Percentiles rank a stretch among this genome's conserved stretches.
Conservation (phyloP, 1,139 yeast genomes). For the Protomyces pachydermus region DNA sequence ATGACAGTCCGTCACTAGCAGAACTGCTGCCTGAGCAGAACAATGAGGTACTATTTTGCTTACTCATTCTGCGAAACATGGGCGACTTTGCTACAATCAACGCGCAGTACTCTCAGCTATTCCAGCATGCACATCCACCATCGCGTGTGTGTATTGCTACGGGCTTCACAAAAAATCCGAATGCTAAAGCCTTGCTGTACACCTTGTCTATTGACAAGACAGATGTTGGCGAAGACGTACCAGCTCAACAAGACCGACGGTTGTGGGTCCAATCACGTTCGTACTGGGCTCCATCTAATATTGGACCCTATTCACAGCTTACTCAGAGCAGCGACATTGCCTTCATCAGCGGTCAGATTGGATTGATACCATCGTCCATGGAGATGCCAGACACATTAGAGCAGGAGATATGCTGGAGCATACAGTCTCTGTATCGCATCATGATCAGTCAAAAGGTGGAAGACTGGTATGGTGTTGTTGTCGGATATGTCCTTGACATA, state of each 20-base stretch:
- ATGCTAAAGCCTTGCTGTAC: background rate
- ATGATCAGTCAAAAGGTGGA: background rate
- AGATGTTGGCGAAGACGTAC: conserved; percentile 39
- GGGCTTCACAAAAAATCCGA: conserved; percentile 40
- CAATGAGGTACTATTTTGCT: conserved; percentile 51
- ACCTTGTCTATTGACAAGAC: conserved; percentile 31
- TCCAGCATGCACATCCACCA: conserved; percentile 64
- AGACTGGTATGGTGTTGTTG: conserved; percentile 1
- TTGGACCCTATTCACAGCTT: conserved; percentile 94
- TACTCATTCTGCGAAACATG: conserved; percentile 64
- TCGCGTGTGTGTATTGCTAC: conserved; percentile 81
- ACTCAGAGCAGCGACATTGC: conserved; percentile 51
- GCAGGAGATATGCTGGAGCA: conserved; percentile 14
- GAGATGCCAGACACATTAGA: conserved; percentile 33
- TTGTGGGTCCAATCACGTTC: conserved; percentile 87
- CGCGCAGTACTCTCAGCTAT: conserved; percentile 51
- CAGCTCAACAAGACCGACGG: conserved; percentile 45
- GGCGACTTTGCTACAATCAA: conserved; percentile 57
- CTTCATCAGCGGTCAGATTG: conserved; percentile 87
- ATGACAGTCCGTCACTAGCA: conserved; percentile 24
- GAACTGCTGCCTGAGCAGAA: conserved; percentile 24
- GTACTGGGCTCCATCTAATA: conserved; percentile 97
- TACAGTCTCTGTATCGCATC: conserved; percentile 8
- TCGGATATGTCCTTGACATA: conserved; percentile 7
- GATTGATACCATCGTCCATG: conserved; percentile 71